These are phyloP conservation scores for Candida maris DNA, from an alignment of 805 yeast species.

Conservation along the genomic window DNA sequence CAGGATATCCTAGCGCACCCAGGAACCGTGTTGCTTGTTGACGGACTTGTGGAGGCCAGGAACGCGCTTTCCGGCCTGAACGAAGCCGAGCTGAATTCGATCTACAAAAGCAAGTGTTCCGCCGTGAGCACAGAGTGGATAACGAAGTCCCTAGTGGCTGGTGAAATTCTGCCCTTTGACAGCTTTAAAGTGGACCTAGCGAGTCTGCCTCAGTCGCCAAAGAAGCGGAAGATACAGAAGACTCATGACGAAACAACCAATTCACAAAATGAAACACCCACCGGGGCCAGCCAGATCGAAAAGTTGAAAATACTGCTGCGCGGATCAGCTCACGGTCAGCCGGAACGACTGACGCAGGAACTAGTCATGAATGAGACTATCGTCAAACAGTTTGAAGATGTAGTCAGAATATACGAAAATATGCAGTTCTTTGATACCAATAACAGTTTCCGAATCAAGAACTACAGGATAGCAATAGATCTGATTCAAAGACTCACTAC, in stretches of 20 bases:
- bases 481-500: slow-evolving; percentile 27
- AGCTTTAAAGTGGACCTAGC: slow-evolving; percentile 6
- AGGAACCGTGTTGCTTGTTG: slow-evolving; percentile 8
- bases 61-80: slow-evolving; percentile 1
- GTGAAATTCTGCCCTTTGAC: slow-evolving; percentile 7
- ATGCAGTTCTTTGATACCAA: slow-evolving; percentile 17
- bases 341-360: slow-evolving; percentile 1
- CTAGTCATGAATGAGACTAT: slow-evolving; percentile 26
- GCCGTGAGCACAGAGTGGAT: slow-evolving; percentile 15
- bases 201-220: not conserved
- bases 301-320: slow-evolving; percentile 4
- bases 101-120: not conserved
- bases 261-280: not conserved
- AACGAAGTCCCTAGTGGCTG: slow-evolving; percentile 9
- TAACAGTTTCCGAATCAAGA: slow-evolving; percentile 16
- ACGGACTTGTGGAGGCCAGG: slow-evolving; percentile 3
- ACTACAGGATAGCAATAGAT: slow-evolving; percentile 42
- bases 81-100: not conserved
- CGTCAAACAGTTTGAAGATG: slow-evolving; percentile 29
- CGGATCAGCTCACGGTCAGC: slow-evolving; percentile 1
- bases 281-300: not conserved
- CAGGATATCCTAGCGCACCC: not conserved
- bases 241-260: not conserved
- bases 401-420: slow-evolving; percentile 28
- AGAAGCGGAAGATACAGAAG: slow-evolving; percentile 10